Percentiles rank a stretch among this genome's conserved stretches.
phyloP scores from a whole-genome alignment of 768 basidiomycete genomes.

The Pholiota molesta region DNA sequence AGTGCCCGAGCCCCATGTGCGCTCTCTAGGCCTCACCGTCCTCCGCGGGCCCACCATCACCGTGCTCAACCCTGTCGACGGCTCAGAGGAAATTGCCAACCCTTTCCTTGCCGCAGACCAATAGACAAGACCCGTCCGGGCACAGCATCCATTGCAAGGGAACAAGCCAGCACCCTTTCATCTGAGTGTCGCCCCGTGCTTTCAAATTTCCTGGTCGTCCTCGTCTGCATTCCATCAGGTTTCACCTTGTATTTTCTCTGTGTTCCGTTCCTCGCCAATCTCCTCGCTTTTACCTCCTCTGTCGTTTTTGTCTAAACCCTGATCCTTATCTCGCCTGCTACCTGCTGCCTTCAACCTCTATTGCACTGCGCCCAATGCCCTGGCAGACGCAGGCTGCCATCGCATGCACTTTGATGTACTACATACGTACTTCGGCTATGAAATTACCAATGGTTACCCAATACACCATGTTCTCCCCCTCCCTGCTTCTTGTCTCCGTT shows the following conservation, averaged over 20 bases:
- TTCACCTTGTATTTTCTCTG: neutral
- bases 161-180: neutral
- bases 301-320: neutral
- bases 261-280: neutral
- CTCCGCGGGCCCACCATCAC: constrained; percentile 94
- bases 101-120: constrained; percentile 80
- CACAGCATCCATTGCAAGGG: neutral
- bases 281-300: neutral
- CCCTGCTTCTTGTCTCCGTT: neutral
- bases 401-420: constrained; percentile 6
- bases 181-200: too few species aligned
- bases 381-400: neutral
- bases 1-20: constrained; percentile 68
- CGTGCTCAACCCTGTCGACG: constrained; percentile 91
- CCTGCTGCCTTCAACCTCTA: neutral
- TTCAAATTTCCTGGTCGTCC: too few species aligned
- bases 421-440: constrained; percentile 4
- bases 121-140: constrained; percentile 13
- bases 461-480: neutral
- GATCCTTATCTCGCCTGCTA: neutral
- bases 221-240: too few species aligned
- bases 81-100: constrained; percentile 92
- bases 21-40: constrained; percentile 82
- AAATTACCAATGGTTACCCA: neutral
- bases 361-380: neutral